Evolutionary conservation across 371 early-diverging fungal genomes (phyloP).

Genomic region (Capillidium heterosporum): DNA sequence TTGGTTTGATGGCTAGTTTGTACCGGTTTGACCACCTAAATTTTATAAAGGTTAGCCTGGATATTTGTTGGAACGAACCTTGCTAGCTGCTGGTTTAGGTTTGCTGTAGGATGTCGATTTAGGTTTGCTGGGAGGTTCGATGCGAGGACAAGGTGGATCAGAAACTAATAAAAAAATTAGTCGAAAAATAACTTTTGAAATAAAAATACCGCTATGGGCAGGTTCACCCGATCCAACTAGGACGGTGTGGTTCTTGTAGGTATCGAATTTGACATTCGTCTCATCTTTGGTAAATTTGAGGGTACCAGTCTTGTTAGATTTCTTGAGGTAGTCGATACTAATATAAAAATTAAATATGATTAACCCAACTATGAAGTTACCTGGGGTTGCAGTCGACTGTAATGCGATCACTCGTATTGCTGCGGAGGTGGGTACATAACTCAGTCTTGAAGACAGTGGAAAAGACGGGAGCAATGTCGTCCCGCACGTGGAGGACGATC

Average conservation of each 20-base stretch:
- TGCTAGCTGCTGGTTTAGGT: slow-evolving; percentile 8
- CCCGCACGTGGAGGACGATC: slow-evolving; percentile 57
- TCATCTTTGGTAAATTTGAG: slow-evolving; percentile 69
- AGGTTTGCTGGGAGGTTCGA: slow-evolving; percentile 14
- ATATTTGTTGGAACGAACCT: slow-evolving; percentile 3
- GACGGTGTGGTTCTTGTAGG: slow-evolving; percentile 62
- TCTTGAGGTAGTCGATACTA: slow-evolving; percentile 48
- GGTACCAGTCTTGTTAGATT: slow-evolving; percentile 47
- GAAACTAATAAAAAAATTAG: slow-evolving; percentile 21
- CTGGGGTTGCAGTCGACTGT: slow-evolving; percentile 27
- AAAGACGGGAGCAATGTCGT: slow-evolving; percentile 65
- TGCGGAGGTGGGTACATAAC: slow-evolving; percentile 4
- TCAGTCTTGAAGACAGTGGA: slow-evolving; percentile 16
- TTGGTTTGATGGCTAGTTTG: slow-evolving; percentile 5
- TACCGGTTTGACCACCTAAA: neutral
- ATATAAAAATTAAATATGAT: neutral
- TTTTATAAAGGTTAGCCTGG: neutral
- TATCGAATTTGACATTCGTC: slow-evolving; percentile 24
- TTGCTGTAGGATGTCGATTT: slow-evolving; percentile 9
- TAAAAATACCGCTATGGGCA: slow-evolving; percentile 28
- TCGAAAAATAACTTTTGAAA: neutral
- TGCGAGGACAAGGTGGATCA: slow-evolving; percentile 35
- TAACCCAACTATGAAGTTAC: neutral
- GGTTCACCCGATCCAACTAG: slow-evolving; percentile 47
- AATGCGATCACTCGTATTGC: slow-evolving; percentile 28